Conservation (phyloP, 2,329 filamentous ascomycete species). For the Alternaria sp. region DNA sequence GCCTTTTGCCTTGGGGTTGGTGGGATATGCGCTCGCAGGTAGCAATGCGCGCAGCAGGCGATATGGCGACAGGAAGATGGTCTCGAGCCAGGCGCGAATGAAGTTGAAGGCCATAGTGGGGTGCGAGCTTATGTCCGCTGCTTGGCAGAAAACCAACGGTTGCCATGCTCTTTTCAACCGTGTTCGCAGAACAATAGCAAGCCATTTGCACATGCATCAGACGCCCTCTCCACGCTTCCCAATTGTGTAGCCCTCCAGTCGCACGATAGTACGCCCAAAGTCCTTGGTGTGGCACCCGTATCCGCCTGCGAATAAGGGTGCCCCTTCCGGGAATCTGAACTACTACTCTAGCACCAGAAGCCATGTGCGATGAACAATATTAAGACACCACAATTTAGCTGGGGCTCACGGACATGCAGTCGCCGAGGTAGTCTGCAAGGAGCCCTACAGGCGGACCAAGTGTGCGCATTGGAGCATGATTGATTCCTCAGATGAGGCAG, state of each 20-base stretch:
- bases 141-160: constrained; percentile 18
- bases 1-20: neutral
- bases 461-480: neutral
- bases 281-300: neutral
- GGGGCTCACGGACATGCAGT: neutral
- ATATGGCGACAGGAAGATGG: constrained; percentile 18
- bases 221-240: neutral
- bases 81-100: constrained; percentile 21
- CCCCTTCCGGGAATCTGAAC: neutral
- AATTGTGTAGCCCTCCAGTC: neutral
- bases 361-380: constrained; percentile 5
- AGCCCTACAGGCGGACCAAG: neutral
- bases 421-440: neutral
- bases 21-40: neutral
- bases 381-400: neutral
- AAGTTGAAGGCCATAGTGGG: constrained; percentile 25
- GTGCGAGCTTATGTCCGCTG: constrained; percentile 12
- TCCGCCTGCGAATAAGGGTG: neutral
- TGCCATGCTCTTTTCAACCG: constrained; percentile 14
- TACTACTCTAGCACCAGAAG: neutral
- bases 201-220: neutral
- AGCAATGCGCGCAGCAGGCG: constrained; percentile 14
- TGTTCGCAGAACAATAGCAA: constrained; percentile 26
- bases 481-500: neutral
- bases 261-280: neutral